Evolutionary conservation across 257 asterid genomes (phyloP).

Genomic region (Rehmannia glutinosa): DNA sequence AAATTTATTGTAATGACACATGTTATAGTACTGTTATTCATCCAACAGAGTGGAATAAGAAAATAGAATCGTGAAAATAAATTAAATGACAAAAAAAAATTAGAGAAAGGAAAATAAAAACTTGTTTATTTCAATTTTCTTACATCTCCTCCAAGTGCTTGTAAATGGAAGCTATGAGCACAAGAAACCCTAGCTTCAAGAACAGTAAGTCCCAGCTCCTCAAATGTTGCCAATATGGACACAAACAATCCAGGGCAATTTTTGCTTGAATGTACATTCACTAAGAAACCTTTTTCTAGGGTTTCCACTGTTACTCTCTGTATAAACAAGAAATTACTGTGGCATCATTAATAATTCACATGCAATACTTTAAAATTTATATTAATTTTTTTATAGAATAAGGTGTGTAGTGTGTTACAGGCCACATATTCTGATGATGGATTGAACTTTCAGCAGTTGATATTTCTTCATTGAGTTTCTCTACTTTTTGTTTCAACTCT

Average conservation of each 20-base stretch:
- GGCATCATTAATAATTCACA: background rate
- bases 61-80: too few relatives aligned
- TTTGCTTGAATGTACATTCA: slow-evolving; percentile 54
- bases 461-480: slow-evolving; percentile 51
- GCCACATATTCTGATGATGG: slow-evolving; percentile 33
- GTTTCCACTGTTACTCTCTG: slow-evolving; percentile 78
- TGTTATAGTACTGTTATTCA: too few relatives aligned
- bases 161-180: slow-evolving; percentile 57
- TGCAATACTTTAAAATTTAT: background rate
- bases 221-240: slow-evolving; percentile 63
- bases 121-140: background rate
- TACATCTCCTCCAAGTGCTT: slow-evolving; percentile 87
- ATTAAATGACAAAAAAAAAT: too few relatives aligned
- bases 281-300: slow-evolving; percentile 78
- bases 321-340: background rate
- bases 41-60: too few relatives aligned
- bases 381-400: background rate
- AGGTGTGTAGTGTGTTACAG: slow-evolving; percentile 29
- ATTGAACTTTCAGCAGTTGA: slow-evolving; percentile 36
- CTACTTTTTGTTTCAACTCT: slow-evolving; percentile 76
- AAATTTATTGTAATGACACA: too few relatives aligned
- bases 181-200: slow-evolving; percentile 94
- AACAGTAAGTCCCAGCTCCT: slow-evolving; percentile 69
- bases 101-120: background rate
- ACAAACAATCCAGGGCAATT: slow-evolving; percentile 80